Percentiles rank a stretch among this genome's conserved stretches.
phyloP scores from a whole-genome alignment of 306 rosid genomes.

The Prunus salicina region DNA sequence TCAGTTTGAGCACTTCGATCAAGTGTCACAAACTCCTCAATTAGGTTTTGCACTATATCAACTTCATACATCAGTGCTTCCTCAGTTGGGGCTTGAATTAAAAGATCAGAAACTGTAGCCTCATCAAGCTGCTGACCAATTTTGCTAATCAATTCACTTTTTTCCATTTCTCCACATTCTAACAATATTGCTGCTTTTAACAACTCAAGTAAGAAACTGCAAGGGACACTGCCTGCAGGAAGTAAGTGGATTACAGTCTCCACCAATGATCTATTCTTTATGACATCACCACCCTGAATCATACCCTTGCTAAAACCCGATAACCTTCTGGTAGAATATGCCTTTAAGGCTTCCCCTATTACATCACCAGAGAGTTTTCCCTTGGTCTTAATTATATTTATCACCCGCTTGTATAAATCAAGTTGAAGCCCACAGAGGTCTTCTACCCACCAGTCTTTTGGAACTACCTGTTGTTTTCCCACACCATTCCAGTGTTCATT shows the following conservation, averaged over 20 bases:
- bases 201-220: slow-evolving; percentile 66
- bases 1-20: slow-evolving; percentile 43
- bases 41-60: slow-evolving; percentile 67
- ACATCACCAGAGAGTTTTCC: slow-evolving; percentile 54
- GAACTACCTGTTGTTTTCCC: slow-evolving; percentile 68
- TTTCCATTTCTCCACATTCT: slow-evolving; percentile 62
- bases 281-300: slow-evolving; percentile 60
- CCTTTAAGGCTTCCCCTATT: slow-evolving; percentile 80
- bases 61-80: slow-evolving; percentile 48
- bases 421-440: slow-evolving; percentile 89
- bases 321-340: slow-evolving; percentile 65
- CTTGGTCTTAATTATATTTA: slow-evolving; percentile 53
- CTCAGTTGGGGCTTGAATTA: slow-evolving; percentile 46
- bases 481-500: slow-evolving; percentile 69
- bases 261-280: slow-evolving; percentile 51
- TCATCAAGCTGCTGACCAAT: slow-evolving; percentile 71
- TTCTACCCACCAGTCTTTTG: slow-evolving; percentile 98
- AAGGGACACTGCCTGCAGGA: slow-evolving; percentile 55
- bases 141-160: slow-evolving; percentile 54
- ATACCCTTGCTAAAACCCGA: slow-evolving; percentile 65
- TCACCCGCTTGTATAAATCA: slow-evolving; percentile 67
- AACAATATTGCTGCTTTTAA: slow-evolving; percentile 49
- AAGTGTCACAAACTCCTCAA: slow-evolving; percentile 59
- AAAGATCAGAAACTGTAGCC: slow-evolving; percentile 70
- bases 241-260: slow-evolving; percentile 62